Percentiles rank a stretch among this genome's conserved stretches.
phyloP scores from a whole-genome alignment of 768 basidiomycete genomes.

The Lactarius quietus region DNA sequence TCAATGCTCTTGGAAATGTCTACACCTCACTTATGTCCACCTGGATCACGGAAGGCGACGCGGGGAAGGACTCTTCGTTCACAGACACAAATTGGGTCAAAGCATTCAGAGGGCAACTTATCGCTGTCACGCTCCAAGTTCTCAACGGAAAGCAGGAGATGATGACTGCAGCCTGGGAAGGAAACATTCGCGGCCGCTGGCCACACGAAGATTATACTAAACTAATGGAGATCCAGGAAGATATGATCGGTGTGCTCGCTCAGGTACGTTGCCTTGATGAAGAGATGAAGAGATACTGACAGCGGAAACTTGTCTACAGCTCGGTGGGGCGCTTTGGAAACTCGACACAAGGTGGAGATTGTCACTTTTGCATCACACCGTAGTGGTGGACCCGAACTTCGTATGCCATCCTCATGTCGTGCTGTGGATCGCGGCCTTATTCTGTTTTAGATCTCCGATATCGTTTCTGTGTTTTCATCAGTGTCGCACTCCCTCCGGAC shows the following conservation, averaged over 20 bases:
- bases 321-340: constrained; percentile 41
- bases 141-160: constrained; percentile 36
- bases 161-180: constrained; percentile 44
- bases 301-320: constrained; percentile 28
- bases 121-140: constrained; percentile 34
- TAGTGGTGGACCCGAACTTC: constrained; percentile 53
- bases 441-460: constrained; percentile 38
- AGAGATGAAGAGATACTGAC: constrained; percentile 1
- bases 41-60: constrained; percentile 35
- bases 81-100: constrained; percentile 29
- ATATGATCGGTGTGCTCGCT: constrained; percentile 40
- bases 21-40: constrained; percentile 43
- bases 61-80: constrained; percentile 14
- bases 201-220: constrained; percentile 44
- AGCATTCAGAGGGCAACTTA: constrained; percentile 32
- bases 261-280: constrained; percentile 31
- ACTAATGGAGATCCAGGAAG: constrained; percentile 40
- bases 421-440: background rate
- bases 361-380: constrained; percentile 41
- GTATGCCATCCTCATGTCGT: constrained; percentile 31
- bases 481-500: constrained; percentile 25
- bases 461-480: constrained; percentile 37
- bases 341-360: constrained; percentile 42
- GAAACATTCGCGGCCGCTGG: constrained; percentile 50
- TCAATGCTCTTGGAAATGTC: constrained; percentile 39